These are phyloP conservation scores for Teratosphaeria epicoccoides DNA, from an alignment of 2,329 filamentous ascomycete genomes.

Conservation along the genomic window DNA sequence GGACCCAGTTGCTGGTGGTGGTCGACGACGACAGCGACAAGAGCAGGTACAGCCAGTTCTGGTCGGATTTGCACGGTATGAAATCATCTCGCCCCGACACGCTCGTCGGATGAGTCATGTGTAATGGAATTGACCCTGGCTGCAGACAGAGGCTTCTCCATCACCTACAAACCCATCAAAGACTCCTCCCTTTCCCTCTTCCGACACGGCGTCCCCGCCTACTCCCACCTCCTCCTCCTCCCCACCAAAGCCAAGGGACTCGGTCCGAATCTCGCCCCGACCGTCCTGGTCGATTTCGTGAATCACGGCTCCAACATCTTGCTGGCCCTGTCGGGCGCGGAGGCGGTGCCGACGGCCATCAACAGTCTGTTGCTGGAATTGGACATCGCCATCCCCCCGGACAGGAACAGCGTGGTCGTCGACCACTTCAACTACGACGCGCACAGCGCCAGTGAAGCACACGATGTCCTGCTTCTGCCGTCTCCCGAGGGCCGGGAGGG, in stretches of 20 bases:
- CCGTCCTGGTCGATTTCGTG: conserved; percentile 78
- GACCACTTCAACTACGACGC: conserved; percentile 95
- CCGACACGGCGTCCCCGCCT: conserved; percentile 73
- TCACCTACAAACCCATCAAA: conserved; percentile 76
- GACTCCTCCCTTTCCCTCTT: conserved; percentile 68
- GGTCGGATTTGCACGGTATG: conserved; percentile 60
- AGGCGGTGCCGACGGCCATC: conserved; percentile 60
- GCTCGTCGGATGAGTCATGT: not conserved
- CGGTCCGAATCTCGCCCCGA: conserved; percentile 77
- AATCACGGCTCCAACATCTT: conserved; percentile 88
- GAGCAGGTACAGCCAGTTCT: conserved; percentile 70
- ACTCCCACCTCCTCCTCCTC: conserved; percentile 83
- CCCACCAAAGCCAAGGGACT: conserved; percentile 88
- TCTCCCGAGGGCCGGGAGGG: conserved; percentile 55
- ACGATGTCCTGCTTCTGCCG: conserved; percentile 77
- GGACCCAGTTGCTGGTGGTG: conserved; percentile 72
- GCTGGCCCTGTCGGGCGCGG: conserved; percentile 65
- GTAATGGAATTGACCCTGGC: conserved; percentile 1
- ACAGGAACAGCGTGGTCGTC: conserved; percentile 75
- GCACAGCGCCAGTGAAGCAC: conserved; percentile 63
- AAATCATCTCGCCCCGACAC: conserved; percentile 1
- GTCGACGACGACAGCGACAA: conserved; percentile 75
- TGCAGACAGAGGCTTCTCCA: conserved; percentile 68
- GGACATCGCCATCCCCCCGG: conserved; percentile 76
- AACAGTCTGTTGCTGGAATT: conserved; percentile 74